phyloP scores from a whole-genome alignment of 306 rosid genomes.

The Begonia fuchsioides region DNA sequence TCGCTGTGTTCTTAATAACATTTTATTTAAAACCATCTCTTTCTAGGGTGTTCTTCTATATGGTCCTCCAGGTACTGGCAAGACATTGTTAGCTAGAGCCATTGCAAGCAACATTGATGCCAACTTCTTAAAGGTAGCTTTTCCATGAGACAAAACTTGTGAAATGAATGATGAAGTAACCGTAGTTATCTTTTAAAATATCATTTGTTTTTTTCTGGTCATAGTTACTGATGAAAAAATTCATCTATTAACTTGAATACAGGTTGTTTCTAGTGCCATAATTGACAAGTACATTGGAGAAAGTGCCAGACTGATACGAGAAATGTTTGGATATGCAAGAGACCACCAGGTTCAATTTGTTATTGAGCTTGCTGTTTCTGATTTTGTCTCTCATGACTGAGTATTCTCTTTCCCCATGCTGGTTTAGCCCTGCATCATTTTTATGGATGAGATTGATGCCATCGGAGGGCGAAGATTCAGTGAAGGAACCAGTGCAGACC shows the following conservation, averaged over 20 bases:
- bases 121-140: conserved; percentile 71
- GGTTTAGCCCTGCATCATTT: conserved; percentile 89
- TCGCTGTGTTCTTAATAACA: too few species aligned
- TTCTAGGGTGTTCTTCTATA: conserved; percentile 86
- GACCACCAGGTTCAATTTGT: conserved; percentile 72
- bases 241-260: conserved; percentile 9
- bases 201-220: too few species aligned
- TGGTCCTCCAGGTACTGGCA: conserved; percentile 98
- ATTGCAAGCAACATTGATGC: conserved; percentile 98
- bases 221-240: too few species aligned
- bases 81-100: conserved; percentile 89
- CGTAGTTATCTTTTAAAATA: too few species aligned
- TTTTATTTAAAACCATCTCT: too few species aligned
- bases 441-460: conserved; percentile 99
- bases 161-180: background rate
- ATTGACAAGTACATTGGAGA: conserved; percentile 95
- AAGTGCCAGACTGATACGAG: conserved; percentile 89
- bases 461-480: conserved; percentile 98
- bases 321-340: conserved; percentile 98
- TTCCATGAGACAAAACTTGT: background rate
- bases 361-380: conserved; percentile 5
- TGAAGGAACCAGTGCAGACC: conserved; percentile 96
- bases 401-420: conserved; percentile 8
- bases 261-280: conserved; percentile 99
- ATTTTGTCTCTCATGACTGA: background rate